A percentile compares a stretch with the other conserved stretches of the same genome.
Conservation (phyloP, 2,329 filamentous ascomycete genomes). For the Alternaria dauci region DNA sequence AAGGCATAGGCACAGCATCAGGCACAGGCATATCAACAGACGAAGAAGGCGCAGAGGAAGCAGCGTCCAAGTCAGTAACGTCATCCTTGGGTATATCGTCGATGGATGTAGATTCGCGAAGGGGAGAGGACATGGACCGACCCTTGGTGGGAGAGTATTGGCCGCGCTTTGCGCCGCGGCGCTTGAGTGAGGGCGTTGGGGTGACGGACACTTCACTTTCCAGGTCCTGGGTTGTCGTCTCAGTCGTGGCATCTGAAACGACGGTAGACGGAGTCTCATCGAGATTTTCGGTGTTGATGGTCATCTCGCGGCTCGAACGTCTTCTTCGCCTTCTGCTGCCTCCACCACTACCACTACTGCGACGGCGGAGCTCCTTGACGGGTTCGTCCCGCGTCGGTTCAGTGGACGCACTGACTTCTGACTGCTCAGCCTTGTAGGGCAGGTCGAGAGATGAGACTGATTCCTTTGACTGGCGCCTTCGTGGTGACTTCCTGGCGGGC, state of each 20-base stretch:
- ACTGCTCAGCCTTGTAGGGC: slow-evolving; percentile 34
- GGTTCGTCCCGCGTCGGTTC: slow-evolving; percentile 30
- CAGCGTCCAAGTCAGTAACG: slow-evolving; percentile 35
- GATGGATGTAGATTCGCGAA: slow-evolving; percentile 35
- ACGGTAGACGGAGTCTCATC: slow-evolving; percentile 35
- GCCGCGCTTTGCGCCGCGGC: slow-evolving; percentile 49
- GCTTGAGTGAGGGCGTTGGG: slow-evolving; percentile 48
- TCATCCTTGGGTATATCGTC: slow-evolving; percentile 32
- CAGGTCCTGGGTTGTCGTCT: slow-evolving; percentile 26
- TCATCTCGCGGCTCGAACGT: slow-evolving; percentile 39
- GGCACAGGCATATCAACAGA: slow-evolving; percentile 47
- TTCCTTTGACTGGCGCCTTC: slow-evolving; percentile 41
- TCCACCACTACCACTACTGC: slow-evolving; percentile 26
- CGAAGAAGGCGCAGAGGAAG: slow-evolving; percentile 45
- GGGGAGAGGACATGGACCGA: slow-evolving; percentile 42
- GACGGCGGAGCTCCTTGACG: slow-evolving; percentile 29
- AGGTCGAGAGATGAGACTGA: slow-evolving; percentile 39
- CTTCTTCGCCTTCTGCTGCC: slow-evolving; percentile 37
- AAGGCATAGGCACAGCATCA: slow-evolving; percentile 43
- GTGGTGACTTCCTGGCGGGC: slow-evolving; percentile 41
- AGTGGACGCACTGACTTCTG: slow-evolving; percentile 37
- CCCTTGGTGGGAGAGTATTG: slow-evolving; percentile 55
- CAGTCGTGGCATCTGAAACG: slow-evolving; percentile 30
- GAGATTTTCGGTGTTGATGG: slow-evolving; percentile 32
- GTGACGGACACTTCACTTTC: slow-evolving; percentile 34